Percentiles rank a stretch among this genome's conserved stretches.
Conservation (phyloP, 345 rosid genomes). For the Rhizophora apiculata region DNA sequence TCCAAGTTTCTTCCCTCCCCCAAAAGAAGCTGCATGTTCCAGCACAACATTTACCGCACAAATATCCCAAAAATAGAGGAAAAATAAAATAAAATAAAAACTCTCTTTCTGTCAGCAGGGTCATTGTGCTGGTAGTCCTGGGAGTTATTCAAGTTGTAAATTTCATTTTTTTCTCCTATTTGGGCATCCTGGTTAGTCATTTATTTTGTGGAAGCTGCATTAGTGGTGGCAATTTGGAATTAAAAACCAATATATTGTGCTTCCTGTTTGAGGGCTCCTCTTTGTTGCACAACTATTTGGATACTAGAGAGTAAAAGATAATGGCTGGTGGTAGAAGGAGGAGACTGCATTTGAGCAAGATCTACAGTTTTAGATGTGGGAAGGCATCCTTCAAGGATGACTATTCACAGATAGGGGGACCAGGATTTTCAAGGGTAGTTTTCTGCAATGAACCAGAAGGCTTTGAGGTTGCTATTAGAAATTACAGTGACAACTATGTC, state of each 20-base stretch:
- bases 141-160: not conserved
- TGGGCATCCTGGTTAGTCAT: not conserved
- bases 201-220: not conserved
- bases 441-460: constrained; percentile 71
- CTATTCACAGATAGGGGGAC: constrained; percentile 72
- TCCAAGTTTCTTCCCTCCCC: not conserved
- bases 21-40: constrained; percentile 1
- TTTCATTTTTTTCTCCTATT: not conserved
- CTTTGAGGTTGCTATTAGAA: constrained; percentile 49
- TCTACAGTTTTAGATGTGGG: constrained; percentile 61
- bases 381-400: constrained; percentile 59
- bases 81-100: no score
- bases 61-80: not conserved
- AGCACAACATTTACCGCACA: not conserved
- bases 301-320: not conserved
- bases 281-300: not conserved
- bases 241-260: not conserved
- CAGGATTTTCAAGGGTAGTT: constrained; percentile 87
- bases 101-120: not conserved
- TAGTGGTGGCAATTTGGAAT: not conserved
- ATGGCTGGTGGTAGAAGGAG: constrained; percentile 57
- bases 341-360: constrained; percentile 63
- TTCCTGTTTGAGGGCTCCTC: not conserved
- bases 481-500: constrained; percentile 59
- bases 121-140: not conserved